phyloP scores from a whole-genome alignment of 208 protist genomes.

The Zelonia costaricensis region DNA sequence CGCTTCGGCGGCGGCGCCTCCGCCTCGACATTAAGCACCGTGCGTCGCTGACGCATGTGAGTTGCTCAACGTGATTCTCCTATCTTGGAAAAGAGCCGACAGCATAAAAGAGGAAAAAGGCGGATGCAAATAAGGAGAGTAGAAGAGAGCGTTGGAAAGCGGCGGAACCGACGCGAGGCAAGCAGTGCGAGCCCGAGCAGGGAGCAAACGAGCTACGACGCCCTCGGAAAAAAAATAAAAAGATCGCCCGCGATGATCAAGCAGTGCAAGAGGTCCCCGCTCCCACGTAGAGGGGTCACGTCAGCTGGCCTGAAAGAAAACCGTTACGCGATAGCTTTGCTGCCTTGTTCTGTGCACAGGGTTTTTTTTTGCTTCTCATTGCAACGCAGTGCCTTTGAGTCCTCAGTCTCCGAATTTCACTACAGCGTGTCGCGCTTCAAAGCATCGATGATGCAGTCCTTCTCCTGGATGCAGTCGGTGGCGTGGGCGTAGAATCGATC shows the following conservation, averaged over 20 bases:
- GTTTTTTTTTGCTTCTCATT: too few relatives aligned
- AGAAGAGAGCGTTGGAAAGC: too few relatives aligned
- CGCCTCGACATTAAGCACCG: background rate
- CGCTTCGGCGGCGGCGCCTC: background rate
- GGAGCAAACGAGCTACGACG: too few relatives aligned
- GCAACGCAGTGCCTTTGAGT: background rate
- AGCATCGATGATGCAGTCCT: constrained; percentile 19
- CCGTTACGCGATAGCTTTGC: too few relatives aligned
- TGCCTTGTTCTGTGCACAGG: too few relatives aligned
- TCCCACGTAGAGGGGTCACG: too few relatives aligned
- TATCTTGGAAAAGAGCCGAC: background rate
- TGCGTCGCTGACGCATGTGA: constrained; percentile 15
- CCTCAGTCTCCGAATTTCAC: background rate
- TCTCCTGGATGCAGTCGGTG: constrained; percentile 16
- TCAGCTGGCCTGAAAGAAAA: too few relatives aligned
- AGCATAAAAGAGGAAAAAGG: background rate
- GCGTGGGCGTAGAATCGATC: constrained; percentile 13
- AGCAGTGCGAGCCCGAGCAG: too few relatives aligned
- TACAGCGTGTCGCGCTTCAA: constrained; percentile 3
- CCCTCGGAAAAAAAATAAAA: too few relatives aligned
- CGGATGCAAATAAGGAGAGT: background rate
- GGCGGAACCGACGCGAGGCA: too few relatives aligned
- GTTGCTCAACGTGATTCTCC: background rate
- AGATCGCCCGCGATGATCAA: too few relatives aligned
- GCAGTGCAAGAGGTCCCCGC: too few relatives aligned